These are phyloP conservation scores for Cochlearia excelsa DNA, from an alignment of 345 rosid species.

Conservation along the genomic window DNA sequence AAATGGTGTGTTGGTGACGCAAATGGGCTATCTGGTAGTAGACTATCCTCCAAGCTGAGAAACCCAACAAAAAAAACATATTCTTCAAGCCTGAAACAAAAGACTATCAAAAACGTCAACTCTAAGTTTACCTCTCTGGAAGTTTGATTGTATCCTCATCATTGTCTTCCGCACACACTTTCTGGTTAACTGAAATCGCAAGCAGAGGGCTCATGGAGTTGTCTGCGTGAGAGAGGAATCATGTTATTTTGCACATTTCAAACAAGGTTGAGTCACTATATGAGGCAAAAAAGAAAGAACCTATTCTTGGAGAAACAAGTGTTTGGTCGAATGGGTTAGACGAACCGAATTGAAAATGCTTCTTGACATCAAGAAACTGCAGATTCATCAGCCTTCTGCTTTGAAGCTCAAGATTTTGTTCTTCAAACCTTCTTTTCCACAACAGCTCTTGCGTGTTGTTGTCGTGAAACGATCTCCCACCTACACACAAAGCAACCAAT, in stretches of 20 bases:
- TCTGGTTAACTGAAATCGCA: not conserved
- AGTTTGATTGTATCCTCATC: conserved; percentile 35
- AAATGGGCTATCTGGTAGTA: conserved; percentile 36
- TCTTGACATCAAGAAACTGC: conserved; percentile 80
- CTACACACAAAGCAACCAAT: conserved; percentile 37
- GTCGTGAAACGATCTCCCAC: conserved; percentile 53
- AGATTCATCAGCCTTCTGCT: conserved; percentile 69
- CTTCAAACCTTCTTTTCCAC: conserved; percentile 54
- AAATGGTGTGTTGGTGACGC: conserved; percentile 34
- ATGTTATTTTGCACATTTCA: no score
- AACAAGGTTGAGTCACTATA: no score
- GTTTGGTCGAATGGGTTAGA: conserved; percentile 56
- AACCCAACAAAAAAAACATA: no score
- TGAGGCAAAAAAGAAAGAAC: not conserved
- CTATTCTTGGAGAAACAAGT: conserved; percentile 42
- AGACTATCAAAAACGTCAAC: not conserved
- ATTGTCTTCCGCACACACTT: conserved; percentile 35
- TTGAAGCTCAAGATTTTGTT: conserved; percentile 72
- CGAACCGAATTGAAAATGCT: conserved; percentile 64
- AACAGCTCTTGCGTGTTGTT: conserved; percentile 54
- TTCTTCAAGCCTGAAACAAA: no score
- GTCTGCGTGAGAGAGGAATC: no score
- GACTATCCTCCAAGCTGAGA: conserved; percentile 37
- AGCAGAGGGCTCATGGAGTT: no score
- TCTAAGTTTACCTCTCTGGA: conserved; percentile 32